Conservation (phyloP, 352 stramenopile species). For the Thraustochytrium sp. region DNA sequence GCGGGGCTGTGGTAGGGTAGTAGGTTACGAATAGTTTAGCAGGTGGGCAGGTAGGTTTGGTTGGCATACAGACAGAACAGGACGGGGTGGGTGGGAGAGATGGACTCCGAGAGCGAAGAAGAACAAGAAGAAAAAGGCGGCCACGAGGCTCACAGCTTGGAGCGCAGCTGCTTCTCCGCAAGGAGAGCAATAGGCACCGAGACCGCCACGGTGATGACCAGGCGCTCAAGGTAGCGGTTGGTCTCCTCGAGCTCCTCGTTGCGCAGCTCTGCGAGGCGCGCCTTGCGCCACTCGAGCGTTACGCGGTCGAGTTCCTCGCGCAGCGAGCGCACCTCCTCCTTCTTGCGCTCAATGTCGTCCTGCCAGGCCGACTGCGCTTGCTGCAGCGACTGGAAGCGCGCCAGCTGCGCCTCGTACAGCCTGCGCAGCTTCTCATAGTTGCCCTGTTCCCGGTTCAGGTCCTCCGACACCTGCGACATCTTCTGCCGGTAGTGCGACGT, state of each 20-base stretch:
- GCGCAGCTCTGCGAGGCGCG: neutral
- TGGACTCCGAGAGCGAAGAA: neutral
- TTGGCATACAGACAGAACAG: neutral
- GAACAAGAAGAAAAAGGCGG: neutral
- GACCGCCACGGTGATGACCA: slow-evolving; percentile 36
- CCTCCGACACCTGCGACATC: slow-evolving; percentile 5
- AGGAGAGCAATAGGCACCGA: slow-evolving; percentile 29
- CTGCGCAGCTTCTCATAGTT: slow-evolving; percentile 15
- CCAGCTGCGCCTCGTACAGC: slow-evolving; percentile 15
- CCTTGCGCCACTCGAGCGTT: slow-evolving; percentile 27
- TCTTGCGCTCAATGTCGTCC: slow-evolving; percentile 14
- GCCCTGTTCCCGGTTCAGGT: slow-evolving; percentile 1
- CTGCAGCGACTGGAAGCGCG: neutral
- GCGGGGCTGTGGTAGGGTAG: too few species aligned
- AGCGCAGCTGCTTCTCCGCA: slow-evolving; percentile 31
- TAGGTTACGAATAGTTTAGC: too few species aligned
- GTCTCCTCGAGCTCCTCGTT: slow-evolving; percentile 40
- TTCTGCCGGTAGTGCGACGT: slow-evolving; percentile 11
- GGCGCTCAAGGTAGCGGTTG: slow-evolving; percentile 34
- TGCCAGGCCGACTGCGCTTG: neutral
- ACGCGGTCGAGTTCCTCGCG: slow-evolving; percentile 26
- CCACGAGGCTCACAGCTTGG: slow-evolving; percentile 39
- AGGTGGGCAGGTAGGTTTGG: too few species aligned
- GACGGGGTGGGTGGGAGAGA: neutral
- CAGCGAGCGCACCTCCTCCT: slow-evolving; percentile 25